Evolutionary conservation across 768 basidiomycete genomes (phyloP).

Genomic region (Mrakia gelida): DNA sequence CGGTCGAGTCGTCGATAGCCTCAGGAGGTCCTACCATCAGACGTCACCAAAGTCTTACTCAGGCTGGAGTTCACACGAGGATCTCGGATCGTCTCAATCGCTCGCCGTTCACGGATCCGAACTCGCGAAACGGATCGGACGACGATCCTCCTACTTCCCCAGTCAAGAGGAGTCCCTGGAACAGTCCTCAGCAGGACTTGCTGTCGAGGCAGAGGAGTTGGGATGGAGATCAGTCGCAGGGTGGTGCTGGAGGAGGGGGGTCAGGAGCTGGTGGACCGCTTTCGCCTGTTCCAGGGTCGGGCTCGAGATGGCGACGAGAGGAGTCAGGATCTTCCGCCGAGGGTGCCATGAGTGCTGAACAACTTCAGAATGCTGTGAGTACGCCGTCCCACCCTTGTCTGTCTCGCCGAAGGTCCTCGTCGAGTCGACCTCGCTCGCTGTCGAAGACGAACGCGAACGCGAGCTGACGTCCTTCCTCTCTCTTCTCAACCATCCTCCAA

Average conservation of each 20-base stretch:
- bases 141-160: slow-evolving; percentile 27
- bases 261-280: not conserved
- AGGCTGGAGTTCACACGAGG: slow-evolving; percentile 21
- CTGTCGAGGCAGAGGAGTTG: slow-evolving; percentile 11
- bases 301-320: slow-evolving; percentile 1
- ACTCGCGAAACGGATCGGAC: not conserved
- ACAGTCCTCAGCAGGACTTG: not conserved
- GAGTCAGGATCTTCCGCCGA: not conserved
- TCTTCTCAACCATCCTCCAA: too few relatives aligned
- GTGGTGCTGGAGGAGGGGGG: too few relatives aligned
- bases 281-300: not conserved
- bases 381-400: too few relatives aligned
- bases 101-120: slow-evolving; percentile 14
- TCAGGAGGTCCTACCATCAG: not conserved
- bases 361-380: slow-evolving; percentile 29
- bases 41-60: slow-evolving; percentile 21
- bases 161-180: slow-evolving; percentile 9
- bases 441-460: not conserved
- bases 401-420: too few relatives aligned
- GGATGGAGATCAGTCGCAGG: slow-evolving; percentile 2
- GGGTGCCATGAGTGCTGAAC: slow-evolving; percentile 12
- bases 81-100: slow-evolving; percentile 22
- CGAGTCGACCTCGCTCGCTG: too few relatives aligned
- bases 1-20: not conserved
- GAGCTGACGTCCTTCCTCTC: not conserved